phyloP scores from a whole-genome alignment of 129 eudicot genomes.

The Chrysanthemum makinoi region DNA sequence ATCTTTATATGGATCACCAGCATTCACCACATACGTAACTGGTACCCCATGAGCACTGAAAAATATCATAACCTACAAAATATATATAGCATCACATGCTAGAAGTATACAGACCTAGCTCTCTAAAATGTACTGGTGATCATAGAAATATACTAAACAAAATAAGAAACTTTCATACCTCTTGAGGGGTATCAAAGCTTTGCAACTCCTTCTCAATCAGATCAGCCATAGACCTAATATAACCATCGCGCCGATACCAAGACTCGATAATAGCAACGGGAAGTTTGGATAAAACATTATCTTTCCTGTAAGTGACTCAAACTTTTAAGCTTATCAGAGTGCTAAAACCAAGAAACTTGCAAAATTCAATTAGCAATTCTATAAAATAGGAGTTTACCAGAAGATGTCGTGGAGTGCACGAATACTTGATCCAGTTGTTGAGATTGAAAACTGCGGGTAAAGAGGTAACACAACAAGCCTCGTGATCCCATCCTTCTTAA shows the following conservation, averaged over 20 bases:
- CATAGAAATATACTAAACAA: background rate
- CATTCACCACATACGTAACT: conserved; percentile 67
- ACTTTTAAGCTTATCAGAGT: background rate
- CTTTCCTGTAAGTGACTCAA: conserved; percentile 38
- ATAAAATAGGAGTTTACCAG: conserved; percentile 35
- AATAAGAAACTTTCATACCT: conserved; percentile 34
- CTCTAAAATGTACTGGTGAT: no score
- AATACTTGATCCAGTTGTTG: conserved; percentile 88
- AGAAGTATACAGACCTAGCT: background rate
- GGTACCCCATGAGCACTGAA: conserved; percentile 98
- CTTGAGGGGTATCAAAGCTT: conserved; percentile 53
- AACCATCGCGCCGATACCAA: conserved; percentile 87
- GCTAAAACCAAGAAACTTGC: background rate
- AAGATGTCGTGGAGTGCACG: conserved; percentile 65
- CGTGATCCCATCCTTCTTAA: conserved; percentile 70
- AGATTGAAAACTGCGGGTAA: conserved; percentile 87
- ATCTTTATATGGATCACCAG: conserved; percentile 90
- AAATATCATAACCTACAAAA: conserved; percentile 73
- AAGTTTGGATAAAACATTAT: conserved; percentile 48
- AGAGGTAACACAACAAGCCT: conserved; percentile 84
- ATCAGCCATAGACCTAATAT: conserved; percentile 83
- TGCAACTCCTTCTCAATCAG: conserved; percentile 73
- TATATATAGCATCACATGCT: background rate
- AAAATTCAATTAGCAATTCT: background rate
- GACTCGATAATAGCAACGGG: conserved; percentile 72